Conservation (phyloP, 1,284 basidiomycete species). For the Leccinum solheimii region DNA sequence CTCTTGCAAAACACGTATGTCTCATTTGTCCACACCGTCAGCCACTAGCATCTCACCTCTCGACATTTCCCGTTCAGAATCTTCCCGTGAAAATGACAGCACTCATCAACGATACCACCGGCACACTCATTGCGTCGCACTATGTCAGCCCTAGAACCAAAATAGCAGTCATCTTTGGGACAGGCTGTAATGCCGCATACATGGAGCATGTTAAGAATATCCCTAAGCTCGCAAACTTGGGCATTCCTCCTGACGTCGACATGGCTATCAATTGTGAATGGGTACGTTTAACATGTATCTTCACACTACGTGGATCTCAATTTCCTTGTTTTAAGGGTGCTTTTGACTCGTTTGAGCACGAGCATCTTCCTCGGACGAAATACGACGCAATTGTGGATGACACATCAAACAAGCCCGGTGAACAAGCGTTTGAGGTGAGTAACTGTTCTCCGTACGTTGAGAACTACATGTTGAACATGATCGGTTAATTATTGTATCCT, state of each 20-base stretch:
- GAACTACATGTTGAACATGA: background rate
- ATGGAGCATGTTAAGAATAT: conserved; percentile 85
- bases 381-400: conserved; percentile 95
- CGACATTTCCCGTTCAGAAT: conserved; percentile 40
- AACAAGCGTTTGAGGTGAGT: conserved; percentile 86
- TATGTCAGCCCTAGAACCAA: conserved; percentile 91
- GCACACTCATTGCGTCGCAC: conserved; percentile 94
- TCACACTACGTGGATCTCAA: background rate
- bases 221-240: conserved; percentile 77
- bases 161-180: conserved; percentile 97
- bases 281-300: conserved; percentile 45
- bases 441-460: background rate
- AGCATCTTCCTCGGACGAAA: conserved; percentile 91
- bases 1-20: conserved; percentile 73
- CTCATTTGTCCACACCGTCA: background rate
- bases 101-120: conserved; percentile 96
- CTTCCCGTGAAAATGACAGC: conserved; percentile 80
- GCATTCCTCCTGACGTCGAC: conserved; percentile 66
- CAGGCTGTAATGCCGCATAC: conserved; percentile 97
- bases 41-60: background rate
- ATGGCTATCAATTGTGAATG: conserved; percentile 99
- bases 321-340: conserved; percentile 65
- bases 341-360: conserved; percentile 95
- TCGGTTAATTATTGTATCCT: background rate
- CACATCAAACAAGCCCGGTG: conserved; percentile 92